These are phyloP conservation scores for Fusarium sp. DNA, from an alignment of 2,329 filamentous ascomycete genomes.

Conservation along the genomic window DNA sequence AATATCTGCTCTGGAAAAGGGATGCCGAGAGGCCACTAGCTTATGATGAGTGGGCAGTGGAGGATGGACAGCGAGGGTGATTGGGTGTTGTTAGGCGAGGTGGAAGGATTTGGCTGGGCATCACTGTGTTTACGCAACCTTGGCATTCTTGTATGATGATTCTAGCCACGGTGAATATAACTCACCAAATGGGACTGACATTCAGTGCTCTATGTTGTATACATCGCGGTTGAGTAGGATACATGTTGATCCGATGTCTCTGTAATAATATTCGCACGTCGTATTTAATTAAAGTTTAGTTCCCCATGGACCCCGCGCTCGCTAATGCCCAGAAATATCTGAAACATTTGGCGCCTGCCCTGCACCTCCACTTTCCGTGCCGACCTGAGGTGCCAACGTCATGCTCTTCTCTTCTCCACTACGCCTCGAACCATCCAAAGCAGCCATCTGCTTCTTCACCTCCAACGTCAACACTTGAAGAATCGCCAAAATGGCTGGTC, in stretches of 20 bases:
- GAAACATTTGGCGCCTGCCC: not conserved
- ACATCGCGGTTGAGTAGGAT: not conserved
- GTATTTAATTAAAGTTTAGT: conserved; percentile 19
- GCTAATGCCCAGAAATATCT: not conserved
- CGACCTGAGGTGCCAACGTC: not conserved
- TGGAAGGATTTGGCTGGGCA: not conserved
- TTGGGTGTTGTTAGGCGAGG: not conserved
- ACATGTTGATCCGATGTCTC: not conserved
- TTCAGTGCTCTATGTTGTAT: not conserved
- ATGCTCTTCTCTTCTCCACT: not conserved
- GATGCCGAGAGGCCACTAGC: not conserved
- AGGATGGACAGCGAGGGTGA: not conserved
- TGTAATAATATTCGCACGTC: conserved; percentile 16
- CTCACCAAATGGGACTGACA: too few species aligned
- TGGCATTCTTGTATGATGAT: not conserved
- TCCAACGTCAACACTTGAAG: not conserved
- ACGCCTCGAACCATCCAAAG: not conserved
- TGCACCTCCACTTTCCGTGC: not conserved
- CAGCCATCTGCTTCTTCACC: not conserved
- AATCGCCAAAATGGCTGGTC: conserved; percentile 14
- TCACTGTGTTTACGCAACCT: not conserved
- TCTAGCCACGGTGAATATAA: too few species aligned
- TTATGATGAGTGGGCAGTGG: conserved; percentile 7
- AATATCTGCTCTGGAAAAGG: not conserved
- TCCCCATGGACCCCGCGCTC: not conserved